These are phyloP conservation scores for Kitagawia praeruptora DNA, from an alignment of 129 eudicot genomes.

Conservation along the genomic window DNA sequence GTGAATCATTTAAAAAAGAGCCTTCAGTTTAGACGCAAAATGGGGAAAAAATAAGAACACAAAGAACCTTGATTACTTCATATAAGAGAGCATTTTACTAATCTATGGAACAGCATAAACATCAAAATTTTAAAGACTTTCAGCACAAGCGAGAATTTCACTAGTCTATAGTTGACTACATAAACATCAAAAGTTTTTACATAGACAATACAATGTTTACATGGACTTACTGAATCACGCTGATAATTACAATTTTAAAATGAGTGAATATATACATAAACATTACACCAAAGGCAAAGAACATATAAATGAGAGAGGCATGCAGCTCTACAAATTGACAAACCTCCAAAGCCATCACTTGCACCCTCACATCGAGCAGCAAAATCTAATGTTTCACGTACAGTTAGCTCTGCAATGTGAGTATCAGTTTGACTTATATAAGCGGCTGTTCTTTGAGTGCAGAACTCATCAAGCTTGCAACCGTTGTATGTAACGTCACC, in stretches of 20 bases:
- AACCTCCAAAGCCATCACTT: constrained; percentile 68
- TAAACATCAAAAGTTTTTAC: not conserved
- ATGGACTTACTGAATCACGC: not conserved
- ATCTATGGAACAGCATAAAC: not conserved
- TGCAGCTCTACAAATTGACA: constrained; percentile 3
- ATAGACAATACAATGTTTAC: too few relatives aligned
- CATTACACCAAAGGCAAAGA: not conserved
- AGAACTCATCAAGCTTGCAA: constrained; percentile 59
- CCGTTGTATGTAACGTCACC: constrained; percentile 77
- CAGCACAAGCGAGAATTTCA: not conserved
- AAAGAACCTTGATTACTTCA: not conserved
- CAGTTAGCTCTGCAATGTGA: constrained; percentile 83
- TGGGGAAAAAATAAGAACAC: not conserved
- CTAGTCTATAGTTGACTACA: not conserved
- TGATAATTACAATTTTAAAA: not conserved
- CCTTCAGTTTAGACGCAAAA: not conserved
- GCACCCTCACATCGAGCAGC: constrained; percentile 93
- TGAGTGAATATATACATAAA: not conserved
- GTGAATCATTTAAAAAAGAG: not conserved
- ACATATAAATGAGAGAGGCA: not conserved
- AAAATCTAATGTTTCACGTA: constrained; percentile 88
- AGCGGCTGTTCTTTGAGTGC: constrained; percentile 71
- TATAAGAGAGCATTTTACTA: not conserved
- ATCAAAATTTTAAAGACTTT: not conserved
- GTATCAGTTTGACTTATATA: constrained; percentile 84